Percentiles rank a stretch among this genome's conserved stretches.
phyloP scores from a whole-genome alignment of 2,329 filamentous ascomycete genomes.

The Ploettnerulaceae sp. region DNA sequence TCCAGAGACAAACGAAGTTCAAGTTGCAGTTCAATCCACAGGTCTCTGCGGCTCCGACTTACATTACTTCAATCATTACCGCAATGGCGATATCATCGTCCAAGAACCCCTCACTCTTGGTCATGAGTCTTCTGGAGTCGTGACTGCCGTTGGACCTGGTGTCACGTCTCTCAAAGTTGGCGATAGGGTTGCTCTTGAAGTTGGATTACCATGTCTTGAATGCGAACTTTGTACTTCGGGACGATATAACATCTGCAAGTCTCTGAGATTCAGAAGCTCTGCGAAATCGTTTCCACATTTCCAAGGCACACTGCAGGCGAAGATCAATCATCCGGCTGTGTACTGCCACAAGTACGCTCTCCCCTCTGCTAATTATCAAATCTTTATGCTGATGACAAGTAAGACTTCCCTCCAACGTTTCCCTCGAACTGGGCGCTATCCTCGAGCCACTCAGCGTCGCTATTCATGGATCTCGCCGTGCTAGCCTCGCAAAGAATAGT shows the following conservation, averaged over 20 bases:
- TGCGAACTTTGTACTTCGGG: slow-evolving; percentile 89
- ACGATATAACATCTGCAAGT: slow-evolving; percentile 90
- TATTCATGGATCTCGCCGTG: slow-evolving; percentile 80
- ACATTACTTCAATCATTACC: slow-evolving; percentile 94
- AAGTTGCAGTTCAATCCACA: slow-evolving; percentile 83
- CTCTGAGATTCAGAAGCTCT: slow-evolving; percentile 34
- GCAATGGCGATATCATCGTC: slow-evolving; percentile 95
- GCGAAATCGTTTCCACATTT: slow-evolving; percentile 35
- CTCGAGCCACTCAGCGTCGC: slow-evolving; percentile 88
- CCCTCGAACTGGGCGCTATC: slow-evolving; percentile 83
- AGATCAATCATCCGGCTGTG: slow-evolving; percentile 84
- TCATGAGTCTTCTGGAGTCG: slow-evolving; percentile 82
- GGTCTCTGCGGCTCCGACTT: slow-evolving; percentile 97
- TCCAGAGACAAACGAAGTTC: slow-evolving; percentile 56
- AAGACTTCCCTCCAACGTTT: slow-evolving; percentile 60
- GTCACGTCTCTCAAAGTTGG: slow-evolving; percentile 74
- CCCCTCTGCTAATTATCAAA: background rate
- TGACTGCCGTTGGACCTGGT: slow-evolving; percentile 75
- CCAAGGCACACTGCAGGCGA: slow-evolving; percentile 34
- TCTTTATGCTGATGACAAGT: slow-evolving; percentile 7
- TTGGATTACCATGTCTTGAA: slow-evolving; percentile 82
- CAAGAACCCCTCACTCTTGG: slow-evolving; percentile 83
- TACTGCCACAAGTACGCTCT: slow-evolving; percentile 77
- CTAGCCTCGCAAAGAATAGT: slow-evolving; percentile 73
- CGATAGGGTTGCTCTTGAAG: slow-evolving; percentile 90